These are phyloP conservation scores for Oryza rufipogon DNA, from an alignment of 176 grass and related monocot genomes.

Conservation along the genomic window DNA sequence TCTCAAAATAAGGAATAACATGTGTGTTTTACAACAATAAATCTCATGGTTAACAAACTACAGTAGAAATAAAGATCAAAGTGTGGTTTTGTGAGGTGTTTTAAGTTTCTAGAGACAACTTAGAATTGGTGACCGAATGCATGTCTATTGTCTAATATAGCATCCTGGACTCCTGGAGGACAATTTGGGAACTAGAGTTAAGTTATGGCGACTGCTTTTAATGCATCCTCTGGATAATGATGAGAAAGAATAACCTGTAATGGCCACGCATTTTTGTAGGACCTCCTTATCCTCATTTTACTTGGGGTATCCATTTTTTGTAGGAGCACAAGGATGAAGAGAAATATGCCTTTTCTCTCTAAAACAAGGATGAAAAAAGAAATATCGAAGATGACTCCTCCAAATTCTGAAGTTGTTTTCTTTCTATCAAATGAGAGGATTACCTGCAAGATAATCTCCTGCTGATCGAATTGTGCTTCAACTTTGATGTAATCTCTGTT, in stretches of 20 bases:
- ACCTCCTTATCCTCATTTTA: background rate
- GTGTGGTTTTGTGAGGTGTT: conserved; percentile 11
- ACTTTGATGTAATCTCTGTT: background rate
- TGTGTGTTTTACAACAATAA: background rate
- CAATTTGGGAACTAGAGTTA: background rate
- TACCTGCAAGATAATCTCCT: background rate
- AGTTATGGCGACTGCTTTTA: background rate
- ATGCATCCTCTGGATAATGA: background rate
- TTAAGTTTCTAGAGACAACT: background rate
- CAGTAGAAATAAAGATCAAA: background rate
- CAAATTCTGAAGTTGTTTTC: background rate
- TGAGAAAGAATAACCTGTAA: background rate
- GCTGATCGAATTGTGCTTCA: background rate
- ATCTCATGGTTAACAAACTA: background rate
- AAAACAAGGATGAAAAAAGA: background rate
- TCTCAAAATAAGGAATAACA: conserved; percentile 8
- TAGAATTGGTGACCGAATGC: background rate
- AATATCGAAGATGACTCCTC: background rate
- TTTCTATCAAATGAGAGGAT: background rate
- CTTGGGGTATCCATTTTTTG: background rate
- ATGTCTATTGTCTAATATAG: background rate
- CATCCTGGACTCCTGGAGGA: conserved; percentile 6
- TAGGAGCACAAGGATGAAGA: background rate
- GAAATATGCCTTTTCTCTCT: background rate
- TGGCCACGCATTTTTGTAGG: background rate